Evolutionary conservation across 1,284 basidiomycete genomes (phyloP), one percentile per base, ranked within the genome.

Genomic region (Tremellales sp.): DNA sequence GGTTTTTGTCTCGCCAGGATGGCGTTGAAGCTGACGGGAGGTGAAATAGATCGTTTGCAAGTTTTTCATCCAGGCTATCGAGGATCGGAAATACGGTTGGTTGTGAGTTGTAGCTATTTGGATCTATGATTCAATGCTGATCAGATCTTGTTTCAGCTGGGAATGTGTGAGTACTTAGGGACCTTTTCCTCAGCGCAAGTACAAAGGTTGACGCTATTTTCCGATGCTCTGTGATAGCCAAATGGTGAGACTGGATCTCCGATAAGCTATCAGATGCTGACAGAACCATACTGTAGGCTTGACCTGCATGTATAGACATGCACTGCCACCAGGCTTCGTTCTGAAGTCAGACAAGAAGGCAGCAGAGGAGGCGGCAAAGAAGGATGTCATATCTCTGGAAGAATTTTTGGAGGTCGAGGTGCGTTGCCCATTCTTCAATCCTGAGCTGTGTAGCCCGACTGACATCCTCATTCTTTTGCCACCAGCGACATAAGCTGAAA

Each of bases 331-430:
- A 26, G 94, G 94, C 5, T 97, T 95, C 70, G 85, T 95, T 19
- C 81, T 97, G 60, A 94, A 88, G 71, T 87, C 89, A 4, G 87
- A 95, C 71, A 85, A 80, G 74, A 92, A 92, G 69, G 62, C 62
- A 43, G 86, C 87, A 1, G 74, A 80, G 25, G 74, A 80, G 29
- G 87, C 88, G 18, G 86, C 87, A 1, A 93, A 92, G 72, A 87
- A 86, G 36, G 87, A 91, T 58, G 77, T 80, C 44, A 97, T 99
- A 67, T 91, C 87, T 52, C 66, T 98, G 43, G 94, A 98, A 70
- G 95, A 98, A 60, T 99, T 99, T 77, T 72, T 99, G 50, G 94
- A 99, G 76, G 88, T 89, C 41, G 92, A 97, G 81, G 91, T 91
- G 62, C 53, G 78, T 62, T 50, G 55, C 47, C 38, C 32, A 32